These are phyloP conservation scores for Pseudevernia furfuracea DNA, from an alignment of 495 filamentous ascomycete species.

Conservation along the genomic window DNA sequence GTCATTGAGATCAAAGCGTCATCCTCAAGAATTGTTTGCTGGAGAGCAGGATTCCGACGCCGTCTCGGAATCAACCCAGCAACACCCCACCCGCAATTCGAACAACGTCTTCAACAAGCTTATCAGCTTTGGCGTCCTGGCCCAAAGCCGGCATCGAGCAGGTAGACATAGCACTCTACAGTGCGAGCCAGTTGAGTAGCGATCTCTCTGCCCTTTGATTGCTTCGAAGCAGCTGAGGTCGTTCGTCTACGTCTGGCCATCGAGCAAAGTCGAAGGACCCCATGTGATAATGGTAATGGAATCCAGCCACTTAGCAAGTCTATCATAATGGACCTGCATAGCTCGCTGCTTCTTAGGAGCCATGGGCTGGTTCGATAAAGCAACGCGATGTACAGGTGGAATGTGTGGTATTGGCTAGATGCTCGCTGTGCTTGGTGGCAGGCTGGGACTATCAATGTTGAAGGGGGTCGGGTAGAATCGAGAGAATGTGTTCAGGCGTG, in stretches of 20 bases:
- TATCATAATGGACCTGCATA: neutral
- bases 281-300: neutral
- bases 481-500: too few relatives aligned
- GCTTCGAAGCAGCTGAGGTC: neutral
- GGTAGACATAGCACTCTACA: neutral
- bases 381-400: too few relatives aligned
- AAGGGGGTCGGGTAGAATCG: too few relatives aligned
- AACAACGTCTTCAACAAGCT: too few relatives aligned
- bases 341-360: neutral
- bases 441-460: too few relatives aligned
- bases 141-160: neutral
- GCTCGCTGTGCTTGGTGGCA: too few relatives aligned
- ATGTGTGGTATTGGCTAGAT: too few relatives aligned
- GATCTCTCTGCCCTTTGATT: neutral
- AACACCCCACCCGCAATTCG: too few relatives aligned
- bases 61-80: too few relatives aligned
- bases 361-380: neutral
- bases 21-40: too few relatives aligned
- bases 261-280: neutral
- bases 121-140: neutral
- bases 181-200: neutral
- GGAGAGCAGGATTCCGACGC: too few relatives aligned
- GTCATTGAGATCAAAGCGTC: too few relatives aligned
- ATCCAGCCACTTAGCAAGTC: neutral
- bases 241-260: neutral